Evolutionary conservation across 257 asterid genomes (phyloP).

Genomic region (Avicennia marina): DNA sequence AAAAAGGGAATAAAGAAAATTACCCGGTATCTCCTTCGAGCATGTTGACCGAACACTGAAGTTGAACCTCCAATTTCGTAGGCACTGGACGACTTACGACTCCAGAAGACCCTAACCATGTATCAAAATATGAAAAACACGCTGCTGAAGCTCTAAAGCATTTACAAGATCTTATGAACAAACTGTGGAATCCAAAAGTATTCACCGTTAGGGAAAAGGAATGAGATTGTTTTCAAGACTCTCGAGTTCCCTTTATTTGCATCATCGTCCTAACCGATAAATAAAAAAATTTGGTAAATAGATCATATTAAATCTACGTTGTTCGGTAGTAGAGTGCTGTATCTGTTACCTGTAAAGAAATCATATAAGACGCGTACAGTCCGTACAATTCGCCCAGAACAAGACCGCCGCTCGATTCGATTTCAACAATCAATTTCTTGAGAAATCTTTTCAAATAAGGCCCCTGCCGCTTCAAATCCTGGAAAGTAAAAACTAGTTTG

Average conservation of each 20-base stretch:
- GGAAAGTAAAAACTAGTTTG: neutral
- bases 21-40: slow-evolving; percentile 99
- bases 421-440: slow-evolving; percentile 70
- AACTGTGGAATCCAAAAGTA: neutral
- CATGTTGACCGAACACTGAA: slow-evolving; percentile 84
- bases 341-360: slow-evolving; percentile 46
- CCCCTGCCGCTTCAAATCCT: slow-evolving; percentile 52
- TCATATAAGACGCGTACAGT: slow-evolving; percentile 49
- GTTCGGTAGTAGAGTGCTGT: too few relatives aligned
- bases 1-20: neutral
- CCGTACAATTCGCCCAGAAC: slow-evolving; percentile 83
- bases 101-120: slow-evolving; percentile 36
- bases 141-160: neutral
- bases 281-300: neutral
- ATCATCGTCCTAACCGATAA: slow-evolving; percentile 46
- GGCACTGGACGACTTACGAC: slow-evolving; percentile 32
- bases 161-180: neutral
- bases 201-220: slow-evolving; percentile 63
- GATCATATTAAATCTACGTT: too few relatives aligned
- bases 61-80: slow-evolving; percentile 48
- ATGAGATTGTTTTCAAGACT: slow-evolving; percentile 65
- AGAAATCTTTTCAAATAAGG: slow-evolving; percentile 59
- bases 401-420: slow-evolving; percentile 58
- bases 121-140: slow-evolving; percentile 11
- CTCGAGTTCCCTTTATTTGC: slow-evolving; percentile 43